Evolutionary conservation across 306 rosid genomes (phyloP), one percentile per base, ranked within the genome.

Genomic region (Fragaria nilgerrensis): DNA sequence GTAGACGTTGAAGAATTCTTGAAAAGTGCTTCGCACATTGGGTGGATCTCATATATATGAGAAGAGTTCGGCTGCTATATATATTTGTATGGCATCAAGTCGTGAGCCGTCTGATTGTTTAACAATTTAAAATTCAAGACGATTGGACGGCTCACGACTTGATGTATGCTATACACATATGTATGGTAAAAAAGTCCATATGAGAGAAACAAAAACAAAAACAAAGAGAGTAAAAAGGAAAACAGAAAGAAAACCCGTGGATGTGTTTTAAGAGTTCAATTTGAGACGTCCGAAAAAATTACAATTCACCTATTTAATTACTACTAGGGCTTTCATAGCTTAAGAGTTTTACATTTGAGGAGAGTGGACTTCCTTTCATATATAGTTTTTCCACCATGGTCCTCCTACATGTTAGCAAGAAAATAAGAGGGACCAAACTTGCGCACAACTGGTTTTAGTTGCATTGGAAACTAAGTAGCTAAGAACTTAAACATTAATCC

Each of bases 11-110:
- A 53, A 34, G 58, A 58, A 63, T 32, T 29, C 47, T 34, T 19
- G n/a, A 53, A 34, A 52, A 36, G 36, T 72, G 34, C 65, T 72
- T 23, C 47, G 65, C 76, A 72, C 76, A 12, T 34, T 72, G 76
- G 59, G 29, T 36, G 76, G 65, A 53, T 72, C 49, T 23, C 56
- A 37, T 14, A 17, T 14, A 17, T 22, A 19, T 10, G 7, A 23
- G 8, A 20, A n/a, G n/a, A n/a, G n/a, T n/a, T n/a, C n/a, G n/a
- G n/a, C n/a, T n/a, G n/a, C n/a, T n/a, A n/a, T n/a, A n/a, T n/a
- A n/a, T n/a, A n/a, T n/a, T n/a, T n/a, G n/a, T n/a, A n/a, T n/a
- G n/a, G n/a, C n/a, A n/a, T n/a, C n/a, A n/a, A n/a, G n/a, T n/a
- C n/a, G n/a, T n/a, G n/a, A n/a, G n/a, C n/a, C n/a, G n/a, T n/a